Conservation (phyloP, 371 early-diverging fungal species). For the Mycotypha africana region DNA sequence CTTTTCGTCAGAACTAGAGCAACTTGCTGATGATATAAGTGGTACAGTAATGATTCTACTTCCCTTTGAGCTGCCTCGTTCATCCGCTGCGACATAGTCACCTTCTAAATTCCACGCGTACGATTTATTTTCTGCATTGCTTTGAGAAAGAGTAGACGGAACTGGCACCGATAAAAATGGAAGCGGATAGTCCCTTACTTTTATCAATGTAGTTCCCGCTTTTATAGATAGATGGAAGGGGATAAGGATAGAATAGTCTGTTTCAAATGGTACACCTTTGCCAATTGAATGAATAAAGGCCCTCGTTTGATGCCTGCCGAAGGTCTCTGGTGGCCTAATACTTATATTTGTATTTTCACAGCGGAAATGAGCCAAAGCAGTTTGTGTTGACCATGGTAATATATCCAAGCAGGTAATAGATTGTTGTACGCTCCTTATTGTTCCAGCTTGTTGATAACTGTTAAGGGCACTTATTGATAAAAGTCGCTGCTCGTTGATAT, state of each 20-base stretch:
- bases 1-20: too few relatives aligned
- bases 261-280: conserved; percentile 36
- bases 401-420: too few relatives aligned
- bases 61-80: conserved; percentile 20
- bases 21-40: conserved; percentile 4
- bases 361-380: conserved; percentile 33
- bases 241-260: conserved; percentile 44
- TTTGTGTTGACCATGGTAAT: conserved; percentile 9
- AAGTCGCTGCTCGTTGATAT: too few relatives aligned
- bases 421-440: too few relatives aligned
- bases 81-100: conserved; percentile 22
- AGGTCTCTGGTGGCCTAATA: conserved; percentile 28
- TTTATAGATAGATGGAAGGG: conserved; percentile 37
- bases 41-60: conserved; percentile 12
- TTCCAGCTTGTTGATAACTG: too few relatives aligned
- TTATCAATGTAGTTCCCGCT: conserved; percentile 29
- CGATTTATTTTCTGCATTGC: not conserved
- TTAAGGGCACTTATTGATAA: too few relatives aligned
- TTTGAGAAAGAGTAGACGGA: not conserved
- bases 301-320: too few relatives aligned
- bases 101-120: conserved; percentile 24
- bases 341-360: conserved; percentile 15
- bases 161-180: conserved; percentile 48
- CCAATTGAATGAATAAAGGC: conserved; percentile 51
- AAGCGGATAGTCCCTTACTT: conserved; percentile 49